phyloP scores from a whole-genome alignment of 768 basidiomycete species.

The Psilocybe tampanensis region DNA sequence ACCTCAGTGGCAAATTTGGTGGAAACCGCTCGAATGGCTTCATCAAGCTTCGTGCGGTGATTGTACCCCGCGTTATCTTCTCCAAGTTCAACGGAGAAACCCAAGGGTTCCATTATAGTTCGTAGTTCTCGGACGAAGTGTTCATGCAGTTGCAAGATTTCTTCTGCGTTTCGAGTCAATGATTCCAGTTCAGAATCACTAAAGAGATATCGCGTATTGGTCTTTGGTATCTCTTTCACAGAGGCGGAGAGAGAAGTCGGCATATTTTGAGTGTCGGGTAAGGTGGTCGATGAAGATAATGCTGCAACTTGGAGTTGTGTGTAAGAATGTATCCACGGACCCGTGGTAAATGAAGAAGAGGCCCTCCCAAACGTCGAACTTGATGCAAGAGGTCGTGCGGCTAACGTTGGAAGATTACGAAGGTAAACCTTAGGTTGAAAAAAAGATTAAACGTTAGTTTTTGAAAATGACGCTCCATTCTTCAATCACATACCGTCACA shows the following conservation, averaged over 20 bases:
- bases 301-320: slow-evolving; percentile 35
- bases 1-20: slow-evolving; percentile 64
- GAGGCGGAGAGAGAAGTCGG: slow-evolving; percentile 15
- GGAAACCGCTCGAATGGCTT: slow-evolving; percentile 51
- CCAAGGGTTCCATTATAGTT: slow-evolving; percentile 50
- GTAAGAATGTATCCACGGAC: slow-evolving; percentile 48
- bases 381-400: slow-evolving; percentile 37
- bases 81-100: slow-evolving; percentile 41
- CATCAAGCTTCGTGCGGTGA: slow-evolving; percentile 37
- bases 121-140: slow-evolving; percentile 60
- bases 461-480: background rate
- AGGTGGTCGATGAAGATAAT: slow-evolving; percentile 24
- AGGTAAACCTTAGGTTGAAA: slow-evolving; percentile 58
- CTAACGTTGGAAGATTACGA: slow-evolving; percentile 54
- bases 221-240: slow-evolving; percentile 30
- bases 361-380: slow-evolving; percentile 41
- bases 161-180: slow-evolving; percentile 67
- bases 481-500: slow-evolving; percentile 58
- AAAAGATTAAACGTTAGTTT: background rate
- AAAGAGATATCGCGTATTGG: slow-evolving; percentile 51
- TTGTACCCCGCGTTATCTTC: slow-evolving; percentile 19
- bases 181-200: slow-evolving; percentile 57
- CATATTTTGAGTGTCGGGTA: slow-evolving; percentile 27
- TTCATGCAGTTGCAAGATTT: slow-evolving; percentile 71
- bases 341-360: slow-evolving; percentile 44